These are phyloP conservation scores for Pueraria montana DNA, from an alignment of 306 rosid genomes.

Conservation along the genomic window DNA sequence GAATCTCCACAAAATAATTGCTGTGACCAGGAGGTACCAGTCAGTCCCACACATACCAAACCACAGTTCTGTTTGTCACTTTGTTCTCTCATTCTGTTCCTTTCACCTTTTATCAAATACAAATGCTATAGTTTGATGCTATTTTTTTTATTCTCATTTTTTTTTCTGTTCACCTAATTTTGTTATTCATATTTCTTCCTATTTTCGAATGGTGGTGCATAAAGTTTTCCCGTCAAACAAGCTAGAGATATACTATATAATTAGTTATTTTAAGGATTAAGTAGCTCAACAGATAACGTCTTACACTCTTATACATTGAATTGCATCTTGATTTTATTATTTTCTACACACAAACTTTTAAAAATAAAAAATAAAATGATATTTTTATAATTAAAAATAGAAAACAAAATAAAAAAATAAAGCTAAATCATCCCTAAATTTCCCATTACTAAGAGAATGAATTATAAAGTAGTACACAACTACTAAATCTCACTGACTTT, in stretches of 20 bases:
- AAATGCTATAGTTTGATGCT: background rate
- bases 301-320: background rate
- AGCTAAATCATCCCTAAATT: too few species aligned
- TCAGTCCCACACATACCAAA: slow-evolving; percentile 51
- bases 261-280: background rate
- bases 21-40: slow-evolving; percentile 28
- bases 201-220: background rate
- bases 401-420: too few species aligned
- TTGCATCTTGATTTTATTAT: background rate
- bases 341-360: too few species aligned
- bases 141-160: background rate
- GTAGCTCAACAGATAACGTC: background rate
- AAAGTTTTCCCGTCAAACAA: background rate
- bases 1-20: slow-evolving; percentile 35
- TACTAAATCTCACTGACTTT: too few species aligned
- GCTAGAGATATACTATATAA: background rate
- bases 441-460: background rate
- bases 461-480: too few species aligned
- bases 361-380: too few species aligned
- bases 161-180: background rate
- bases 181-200: background rate
- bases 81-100: background rate
- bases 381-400: too few species aligned
- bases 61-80: slow-evolving; percentile 39
- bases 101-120: background rate